Evolutionary conservation across 2,329 filamentous ascomycete genomes (phyloP), one percentile per base, ranked within the genome.

Genomic region (Dothideomycetes sp.): DNA sequence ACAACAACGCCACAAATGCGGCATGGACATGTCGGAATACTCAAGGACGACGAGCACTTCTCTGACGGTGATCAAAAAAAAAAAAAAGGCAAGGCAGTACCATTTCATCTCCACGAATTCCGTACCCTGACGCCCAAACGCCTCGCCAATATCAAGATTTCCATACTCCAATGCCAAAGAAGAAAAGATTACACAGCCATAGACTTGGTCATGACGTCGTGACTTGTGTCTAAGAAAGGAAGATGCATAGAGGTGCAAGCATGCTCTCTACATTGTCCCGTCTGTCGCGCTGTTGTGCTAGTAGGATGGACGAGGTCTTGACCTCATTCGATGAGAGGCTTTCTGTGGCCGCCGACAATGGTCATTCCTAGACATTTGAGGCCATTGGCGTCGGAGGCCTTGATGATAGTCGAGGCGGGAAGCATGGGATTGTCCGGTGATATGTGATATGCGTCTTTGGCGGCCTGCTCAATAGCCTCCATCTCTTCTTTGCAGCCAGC

Each of bases 401-500:
- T 71, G 44, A 96, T 76, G 47, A 98, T 91, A 6, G 76, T 80
- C 47, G 81, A 79, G 1, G 88, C 81, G 1, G 91, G 88, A n/a
- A 95, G 64, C 80, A 93, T 88, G 0, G 88, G 91, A 53, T 91
- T 91, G 47, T 93, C 85, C 1, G 82, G 82, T 51, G 89, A 86
- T 46, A 96, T 81, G 47, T 84, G 78, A 12, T 84, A 82, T 2
- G 91, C 89, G 52, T 96, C 89, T 61, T 88, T 89, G 30, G 91
- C 91, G 1, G 91, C 84, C 63, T 94, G 86, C 58, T 95, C 88
- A 48, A 98, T 96, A 25, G 88, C 88, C 54, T 94, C 88, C 86
- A 98, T 95, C 65, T 96, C 91, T 58, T 95, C 88, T 61, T 94
- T 95, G 65, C 91, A 98, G 12, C 82, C 84, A 50, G 93, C 85